Base-by-base conservation (phyloP, 2,329 filamentous ascomycete species). In the Plectosphaerella sp. region DNA sequence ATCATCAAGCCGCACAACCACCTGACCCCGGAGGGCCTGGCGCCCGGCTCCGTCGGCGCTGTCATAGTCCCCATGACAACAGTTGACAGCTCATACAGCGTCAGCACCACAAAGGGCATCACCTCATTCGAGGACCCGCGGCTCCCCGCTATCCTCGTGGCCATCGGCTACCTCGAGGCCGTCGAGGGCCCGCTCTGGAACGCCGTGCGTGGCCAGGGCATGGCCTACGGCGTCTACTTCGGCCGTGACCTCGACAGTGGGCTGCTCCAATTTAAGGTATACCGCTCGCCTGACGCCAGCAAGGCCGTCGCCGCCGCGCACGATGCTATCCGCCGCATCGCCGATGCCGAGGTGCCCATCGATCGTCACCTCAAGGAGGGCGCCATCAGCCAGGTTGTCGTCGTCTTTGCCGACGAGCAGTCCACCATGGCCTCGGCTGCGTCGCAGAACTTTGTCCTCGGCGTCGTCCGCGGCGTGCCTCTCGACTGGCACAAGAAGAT, bases 131-230 rank as follows among this genome's bases (percentile, higher is more conserved):
- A 80, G 4, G 87, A 97, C 62, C 86, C 91, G 0, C 80, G 83
- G 15, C 77, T 97, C 1, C 91, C 94, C 0, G 86, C 92, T 2
- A 79, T 96, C 49, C 83, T 96, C 67, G 92, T 99, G 8, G 91
- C 93, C 1, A 83, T 91, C 48, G 86, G 91, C 18, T 97, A 97
- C 65, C 86, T 99, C 55, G 92, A 97, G 64, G 86, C 91, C 1
- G 88, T 95, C 16, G 94, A 99, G 69, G 94, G 94, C 0, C 94
- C 94, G 1, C 82, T 99, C 33, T 97, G 94, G 93, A 88, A 88
- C 57, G 90, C 91, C 0, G 89, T 97, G 47, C 90, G 94, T 46
- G 94, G 94, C 52, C 94, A 90, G 43, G 94, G 94, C 45, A 84
- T 97, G 49, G 94, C 94, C 1, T 99, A 99, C 64, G 92, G 92